A percentile compares a stretch with the other conserved stretches of the same genome.
These are phyloP conservation scores for Rhodotorula taiwanensis DNA, from an alignment of 768 basidiomycete genomes.

Conservation along the genomic window DNA sequence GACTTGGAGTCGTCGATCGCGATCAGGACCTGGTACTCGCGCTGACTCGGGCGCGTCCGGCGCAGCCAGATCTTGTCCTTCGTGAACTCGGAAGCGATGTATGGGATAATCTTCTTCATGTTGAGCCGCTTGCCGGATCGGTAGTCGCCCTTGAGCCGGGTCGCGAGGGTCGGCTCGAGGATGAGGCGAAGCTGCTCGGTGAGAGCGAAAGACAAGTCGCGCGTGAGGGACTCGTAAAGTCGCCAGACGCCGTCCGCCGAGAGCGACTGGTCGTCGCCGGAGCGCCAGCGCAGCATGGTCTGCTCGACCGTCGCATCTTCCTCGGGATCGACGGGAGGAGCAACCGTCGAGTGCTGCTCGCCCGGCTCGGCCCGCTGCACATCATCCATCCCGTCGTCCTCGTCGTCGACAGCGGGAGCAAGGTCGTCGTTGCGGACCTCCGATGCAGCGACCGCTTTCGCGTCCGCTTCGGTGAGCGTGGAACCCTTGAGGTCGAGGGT, in stretches of 20 bases:
- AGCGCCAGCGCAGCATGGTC: slow-evolving; percentile 59
- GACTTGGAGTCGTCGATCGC: slow-evolving; percentile 93
- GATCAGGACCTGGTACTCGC: slow-evolving; percentile 91
- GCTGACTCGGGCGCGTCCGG: slow-evolving; percentile 81
- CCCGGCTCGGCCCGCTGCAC: slow-evolving; percentile 50
- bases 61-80: slow-evolving; percentile 99
- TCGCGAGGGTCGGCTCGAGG: slow-evolving; percentile 87
- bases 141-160: slow-evolving; percentile 91
- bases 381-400: slow-evolving; percentile 42
- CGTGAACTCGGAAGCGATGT: slow-evolving; percentile 96
- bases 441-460: slow-evolving; percentile 46
- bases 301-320: slow-evolving; percentile 50
- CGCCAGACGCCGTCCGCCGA: slow-evolving; percentile 77
- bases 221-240: slow-evolving; percentile 79
- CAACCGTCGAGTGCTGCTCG: slow-evolving; percentile 47
- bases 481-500: slow-evolving; percentile 36
- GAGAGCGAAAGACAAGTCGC: slow-evolving; percentile 79
- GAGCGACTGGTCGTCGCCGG: slow-evolving; percentile 53
- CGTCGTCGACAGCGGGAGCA: slow-evolving; percentile 7
- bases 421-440: slow-evolving; percentile 34
- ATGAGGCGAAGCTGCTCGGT: slow-evolving; percentile 96
- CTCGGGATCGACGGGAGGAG: slow-evolving; percentile 35
- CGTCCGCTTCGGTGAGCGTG: slow-evolving; percentile 32
- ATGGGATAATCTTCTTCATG: slow-evolving; percentile 97
- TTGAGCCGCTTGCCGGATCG: slow-evolving; percentile 94